Base-by-base conservation (phyloP, 2,329 filamentous ascomycete genomes). In the Atkinsonella texensis region DNA sequence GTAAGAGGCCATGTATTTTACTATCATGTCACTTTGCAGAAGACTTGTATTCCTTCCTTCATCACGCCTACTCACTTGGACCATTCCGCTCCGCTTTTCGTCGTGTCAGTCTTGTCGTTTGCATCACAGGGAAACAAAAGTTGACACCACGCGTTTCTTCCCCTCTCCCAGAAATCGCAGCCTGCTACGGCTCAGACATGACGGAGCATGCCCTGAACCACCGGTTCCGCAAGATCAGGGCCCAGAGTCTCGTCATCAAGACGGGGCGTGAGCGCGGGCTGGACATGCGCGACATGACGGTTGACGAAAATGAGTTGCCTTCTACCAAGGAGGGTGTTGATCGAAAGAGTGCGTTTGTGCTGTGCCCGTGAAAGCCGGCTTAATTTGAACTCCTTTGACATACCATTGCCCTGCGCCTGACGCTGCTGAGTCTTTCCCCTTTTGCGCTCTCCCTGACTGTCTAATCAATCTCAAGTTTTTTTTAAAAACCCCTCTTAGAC, bases 161-260 rank as follows among this genome's bases (percentile, higher is more conserved):
- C 18, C 35, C 57, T 57, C 57, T 57, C 58, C 57, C 66, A 78
- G 75, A 70, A 58, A 75, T 79, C 56, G 66, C 62, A 41, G 61
- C 65, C 52, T 71, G 70, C 56, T 76, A 70, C 58, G 74, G 74
- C 53, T 73, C 71, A n/a, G 74, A 77, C 58, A 66, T 70, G 62
- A 73, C 73, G 20, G 65, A 68, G 42, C 63, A 69, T 53, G 70
- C 70, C 31, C 62, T 78, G 32, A 71, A 77, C 56, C 76, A 79
- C 59, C 74, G 74, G 49, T 75, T 78, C 57, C 72, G 75, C 49
- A 68, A 69, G 12, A 60, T 77, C 50, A 69, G 68, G 44, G 67
- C 70, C 39, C 67, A 75, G 41, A 68, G 65, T 3, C 55, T 68
- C 40, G 62, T 70, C 46, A 60, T 76, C 44, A 64, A 61, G 31